Percentiles rank a stretch among this genome's conserved stretches.
phyloP scores from a whole-genome alignment of 2,329 filamentous ascomycete species.

The Fusarium albidum region DNA sequence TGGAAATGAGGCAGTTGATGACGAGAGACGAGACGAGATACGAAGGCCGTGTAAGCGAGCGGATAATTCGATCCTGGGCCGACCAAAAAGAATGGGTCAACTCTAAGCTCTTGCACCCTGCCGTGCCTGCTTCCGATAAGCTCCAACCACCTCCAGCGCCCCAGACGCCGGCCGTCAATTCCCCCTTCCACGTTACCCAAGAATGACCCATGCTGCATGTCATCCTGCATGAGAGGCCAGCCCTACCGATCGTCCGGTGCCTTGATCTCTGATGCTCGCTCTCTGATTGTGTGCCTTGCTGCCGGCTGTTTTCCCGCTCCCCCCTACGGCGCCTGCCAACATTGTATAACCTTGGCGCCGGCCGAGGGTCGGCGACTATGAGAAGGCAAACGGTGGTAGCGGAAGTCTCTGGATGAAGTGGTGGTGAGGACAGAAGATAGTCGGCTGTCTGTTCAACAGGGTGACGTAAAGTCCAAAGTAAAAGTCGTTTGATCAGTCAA shows the following conservation, averaged over 20 bases:
- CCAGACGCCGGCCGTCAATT: slow-evolving; percentile 13
- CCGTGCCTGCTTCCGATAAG: not conserved
- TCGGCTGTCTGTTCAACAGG: not conserved
- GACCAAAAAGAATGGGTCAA: not conserved
- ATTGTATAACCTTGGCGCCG: slow-evolving; percentile 27
- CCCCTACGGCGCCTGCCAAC: slow-evolving; percentile 23
- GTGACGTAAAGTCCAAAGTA: slow-evolving; percentile 3
- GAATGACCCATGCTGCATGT: slow-evolving; percentile 12
- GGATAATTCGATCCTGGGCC: not conserved
- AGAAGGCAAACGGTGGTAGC: slow-evolving; percentile 7
- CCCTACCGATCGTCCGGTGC: slow-evolving; percentile 4
- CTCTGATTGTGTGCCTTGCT: slow-evolving; percentile 14
- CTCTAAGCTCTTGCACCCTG: not conserved
- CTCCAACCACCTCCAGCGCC: slow-evolving; percentile 19
- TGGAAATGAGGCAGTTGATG: not conserved
- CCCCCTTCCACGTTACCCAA: slow-evolving; percentile 15
- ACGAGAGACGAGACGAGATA: slow-evolving; percentile 14
- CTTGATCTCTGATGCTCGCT: not conserved
- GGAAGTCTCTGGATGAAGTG: slow-evolving; percentile 3
- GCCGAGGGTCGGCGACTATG: slow-evolving; percentile 28
- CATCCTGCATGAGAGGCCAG: slow-evolving; percentile 8
- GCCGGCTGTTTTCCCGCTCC: slow-evolving; percentile 7
- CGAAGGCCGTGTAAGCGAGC: too few species aligned
- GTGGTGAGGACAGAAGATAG: slow-evolving; percentile 1
- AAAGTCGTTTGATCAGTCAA: not conserved